Evolutionary conservation across 2,329 filamentous ascomycete genomes (phyloP).

Genomic region (Fusarium armeniacum): DNA sequence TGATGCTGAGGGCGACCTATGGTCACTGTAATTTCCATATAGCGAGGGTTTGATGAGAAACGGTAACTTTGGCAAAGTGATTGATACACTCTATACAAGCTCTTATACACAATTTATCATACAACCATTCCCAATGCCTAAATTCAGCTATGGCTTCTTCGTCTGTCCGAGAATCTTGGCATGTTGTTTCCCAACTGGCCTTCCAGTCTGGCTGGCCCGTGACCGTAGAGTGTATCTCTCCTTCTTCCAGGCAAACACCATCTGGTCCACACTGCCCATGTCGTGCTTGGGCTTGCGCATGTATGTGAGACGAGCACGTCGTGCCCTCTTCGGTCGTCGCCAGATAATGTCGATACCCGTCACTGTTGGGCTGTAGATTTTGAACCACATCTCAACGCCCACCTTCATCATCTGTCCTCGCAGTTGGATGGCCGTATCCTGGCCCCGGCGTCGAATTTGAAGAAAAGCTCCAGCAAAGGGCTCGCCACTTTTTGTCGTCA

Average conservation of each 20-base stretch:
- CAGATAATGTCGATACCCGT: constrained; percentile 94
- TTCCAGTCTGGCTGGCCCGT: constrained; percentile 51
- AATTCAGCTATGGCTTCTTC: constrained; percentile 39
- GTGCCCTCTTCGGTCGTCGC: constrained; percentile 84
- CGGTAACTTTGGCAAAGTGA: constrained; percentile 1
- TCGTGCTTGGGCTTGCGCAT: constrained; percentile 92
- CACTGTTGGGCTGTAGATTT: constrained; percentile 91
- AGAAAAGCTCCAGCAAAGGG: constrained; percentile 92
- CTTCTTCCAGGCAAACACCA: constrained; percentile 71
- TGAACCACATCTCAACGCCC: constrained; percentile 97
- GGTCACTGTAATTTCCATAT: not conserved
- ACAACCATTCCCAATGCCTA: constrained; percentile 38
- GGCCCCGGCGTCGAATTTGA: constrained; percentile 86
- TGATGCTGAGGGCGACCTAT: not conserved
- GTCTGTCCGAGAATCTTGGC: constrained; percentile 38
- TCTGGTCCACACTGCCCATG: constrained; percentile 84
- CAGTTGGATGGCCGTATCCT: constrained; percentile 89
- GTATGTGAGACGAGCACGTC: constrained; percentile 89
- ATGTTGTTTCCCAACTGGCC: constrained; percentile 30
- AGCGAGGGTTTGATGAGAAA: not conserved
- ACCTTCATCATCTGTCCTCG: constrained; percentile 88
- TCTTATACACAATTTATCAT: constrained; percentile 51
- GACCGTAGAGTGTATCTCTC: constrained; percentile 59
- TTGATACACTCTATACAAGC: constrained; percentile 42
- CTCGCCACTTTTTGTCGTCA: constrained; percentile 83